Evolutionary conservation across 2,329 filamentous ascomycete species (phyloP).

Genomic region (Botrytis aclada): DNA sequence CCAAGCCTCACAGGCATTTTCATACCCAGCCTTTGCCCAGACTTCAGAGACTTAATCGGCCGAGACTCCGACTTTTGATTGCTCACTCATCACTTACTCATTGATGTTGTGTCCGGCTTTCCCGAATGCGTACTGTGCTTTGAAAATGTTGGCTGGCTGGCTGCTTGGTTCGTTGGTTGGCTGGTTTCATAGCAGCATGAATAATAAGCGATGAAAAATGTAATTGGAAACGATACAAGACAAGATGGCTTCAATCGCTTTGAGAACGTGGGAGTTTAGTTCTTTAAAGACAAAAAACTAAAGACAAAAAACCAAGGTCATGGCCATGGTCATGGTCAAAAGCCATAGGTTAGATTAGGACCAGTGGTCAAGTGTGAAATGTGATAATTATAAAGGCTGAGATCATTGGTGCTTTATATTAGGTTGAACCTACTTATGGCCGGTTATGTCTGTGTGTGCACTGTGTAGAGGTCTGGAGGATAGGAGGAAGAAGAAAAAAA

Average conservation of each 20-base stretch:
- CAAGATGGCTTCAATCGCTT: neutral
- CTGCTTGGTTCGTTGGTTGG: neutral
- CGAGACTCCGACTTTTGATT: neutral
- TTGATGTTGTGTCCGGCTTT: neutral
- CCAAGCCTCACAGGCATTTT: neutral
- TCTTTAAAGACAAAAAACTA: slow-evolving; percentile 6
- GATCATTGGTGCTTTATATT: slow-evolving; percentile 12
- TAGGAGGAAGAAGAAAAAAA: neutral
- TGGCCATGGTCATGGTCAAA: neutral
- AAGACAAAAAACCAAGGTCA: neutral
- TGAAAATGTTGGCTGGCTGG: neutral
- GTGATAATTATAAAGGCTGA: neutral
- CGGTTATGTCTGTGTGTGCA: neutral
- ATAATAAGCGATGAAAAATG: slow-evolving; percentile 1
- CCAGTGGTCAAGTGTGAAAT: neutral
- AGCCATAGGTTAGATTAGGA: neutral
- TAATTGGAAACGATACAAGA: neutral
- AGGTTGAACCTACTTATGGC: slow-evolving; percentile 5
- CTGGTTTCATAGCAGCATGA: slow-evolving; percentile 1
- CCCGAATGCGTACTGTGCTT: neutral
- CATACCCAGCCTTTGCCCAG: neutral
- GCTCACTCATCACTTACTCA: slow-evolving; percentile 2
- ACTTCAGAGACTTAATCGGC: neutral
- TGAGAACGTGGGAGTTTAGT: neutral
- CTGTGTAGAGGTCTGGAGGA: neutral